A percentile compares a stretch with the other conserved stretches of the same genome.
These are phyloP conservation scores for Endothia cerciana DNA, from an alignment of 2,329 filamentous ascomycete species.

Conservation along the genomic window DNA sequence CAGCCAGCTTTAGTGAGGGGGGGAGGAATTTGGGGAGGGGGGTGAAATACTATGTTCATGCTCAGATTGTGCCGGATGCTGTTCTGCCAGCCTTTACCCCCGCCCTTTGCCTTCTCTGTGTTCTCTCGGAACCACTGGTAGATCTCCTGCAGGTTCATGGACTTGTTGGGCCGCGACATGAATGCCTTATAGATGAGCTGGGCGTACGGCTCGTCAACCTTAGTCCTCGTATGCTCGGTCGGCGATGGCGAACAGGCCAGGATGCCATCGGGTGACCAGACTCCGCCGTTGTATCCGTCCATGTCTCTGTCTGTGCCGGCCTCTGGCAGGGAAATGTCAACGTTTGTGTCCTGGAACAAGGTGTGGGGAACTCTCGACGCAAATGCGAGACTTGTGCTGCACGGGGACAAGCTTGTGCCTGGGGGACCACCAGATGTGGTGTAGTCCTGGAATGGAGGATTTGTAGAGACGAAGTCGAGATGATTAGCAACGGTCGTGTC, in stretches of 20 bases:
- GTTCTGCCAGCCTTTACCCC: slow-evolving; percentile 84
- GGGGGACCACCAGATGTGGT: neutral
- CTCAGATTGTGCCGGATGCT: slow-evolving; percentile 94
- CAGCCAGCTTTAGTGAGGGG: neutral
- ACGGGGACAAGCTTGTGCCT: slow-evolving; percentile 13
- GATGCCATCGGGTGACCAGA: slow-evolving; percentile 13
- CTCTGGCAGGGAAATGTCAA: neutral
- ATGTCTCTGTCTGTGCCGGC: neutral
- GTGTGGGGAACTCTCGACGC: neutral
- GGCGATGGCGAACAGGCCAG: slow-evolving; percentile 11
- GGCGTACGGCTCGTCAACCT: slow-evolving; percentile 72
- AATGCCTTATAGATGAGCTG: slow-evolving; percentile 79
- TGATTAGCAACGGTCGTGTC: neutral
- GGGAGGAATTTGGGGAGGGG: neutral
- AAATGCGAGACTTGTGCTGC: slow-evolving; percentile 14
- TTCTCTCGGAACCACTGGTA: slow-evolving; percentile 88
- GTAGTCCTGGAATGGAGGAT: neutral
- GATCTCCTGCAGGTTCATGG: slow-evolving; percentile 82
- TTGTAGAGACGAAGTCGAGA: neutral
- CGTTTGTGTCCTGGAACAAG: neutral
- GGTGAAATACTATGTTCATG: slow-evolving; percentile 79
- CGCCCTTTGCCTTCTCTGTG: slow-evolving; percentile 72
- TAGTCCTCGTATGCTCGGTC: slow-evolving; percentile 23
- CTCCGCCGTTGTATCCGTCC: neutral
- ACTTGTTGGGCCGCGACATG: slow-evolving; percentile 65